Percentiles rank a stretch among this genome's conserved stretches.
phyloP scores from a whole-genome alignment of 495 filamentous ascomycete species.

The Massariosphaeria phaeospora region DNA sequence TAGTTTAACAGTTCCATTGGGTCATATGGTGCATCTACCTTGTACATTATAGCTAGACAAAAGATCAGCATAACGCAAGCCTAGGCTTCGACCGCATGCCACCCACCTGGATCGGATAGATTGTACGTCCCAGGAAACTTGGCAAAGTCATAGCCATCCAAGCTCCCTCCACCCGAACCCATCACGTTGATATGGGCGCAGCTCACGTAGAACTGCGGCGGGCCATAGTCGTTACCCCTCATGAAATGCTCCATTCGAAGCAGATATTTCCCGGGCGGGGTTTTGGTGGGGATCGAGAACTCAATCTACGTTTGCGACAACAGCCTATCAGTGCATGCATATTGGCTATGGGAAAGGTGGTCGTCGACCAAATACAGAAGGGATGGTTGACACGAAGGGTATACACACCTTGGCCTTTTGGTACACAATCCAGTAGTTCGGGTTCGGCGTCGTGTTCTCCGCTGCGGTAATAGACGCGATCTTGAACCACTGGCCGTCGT shows the following conservation, averaged over 20 bases:
- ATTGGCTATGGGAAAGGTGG: neutral
- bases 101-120: no score
- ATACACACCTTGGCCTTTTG: no score
- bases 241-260: conserved; percentile 13
- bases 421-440: no score
- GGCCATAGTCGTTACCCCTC: neutral
- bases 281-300: conserved; percentile 5
- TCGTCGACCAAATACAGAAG: no score
- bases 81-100: no score
- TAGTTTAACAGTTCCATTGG: no score
- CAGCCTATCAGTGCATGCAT: no score
- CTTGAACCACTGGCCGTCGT: conserved; percentile 14
- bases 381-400: no score
- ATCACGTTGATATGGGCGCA: conserved; percentile 15
- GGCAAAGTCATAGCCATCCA: neutral
- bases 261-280: conserved; percentile 21
- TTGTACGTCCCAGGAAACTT: conserved; percentile 19
- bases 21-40: no score
- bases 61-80: no score
- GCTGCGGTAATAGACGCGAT: conserved; percentile 1
- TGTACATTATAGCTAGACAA: no score
- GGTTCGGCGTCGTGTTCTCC: neutral
- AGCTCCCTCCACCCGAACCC: conserved; percentile 2
- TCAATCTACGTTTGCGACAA: no score
- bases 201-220: neutral